A percentile compares a stretch with the other conserved stretches of the same genome.
These are phyloP conservation scores for Ophiostoma piceae DNA, from an alignment of 2,329 filamentous ascomycete genomes.

Conservation along the genomic window DNA sequence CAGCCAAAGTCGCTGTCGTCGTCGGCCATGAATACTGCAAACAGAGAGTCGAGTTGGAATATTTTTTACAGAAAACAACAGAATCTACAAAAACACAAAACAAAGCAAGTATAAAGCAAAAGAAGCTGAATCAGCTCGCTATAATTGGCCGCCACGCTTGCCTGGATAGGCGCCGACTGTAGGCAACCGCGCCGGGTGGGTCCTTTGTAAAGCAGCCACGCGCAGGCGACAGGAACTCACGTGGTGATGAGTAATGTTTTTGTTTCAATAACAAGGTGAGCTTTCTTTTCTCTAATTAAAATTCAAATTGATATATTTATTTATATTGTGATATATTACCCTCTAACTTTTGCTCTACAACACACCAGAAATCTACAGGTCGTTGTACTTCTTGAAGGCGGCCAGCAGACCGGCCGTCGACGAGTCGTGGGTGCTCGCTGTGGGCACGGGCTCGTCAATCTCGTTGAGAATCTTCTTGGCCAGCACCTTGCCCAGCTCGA, in stretches of 20 bases:
- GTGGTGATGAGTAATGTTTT: constrained; percentile 10
- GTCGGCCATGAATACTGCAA: constrained; percentile 23
- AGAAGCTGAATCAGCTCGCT: not conserved
- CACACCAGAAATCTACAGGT: constrained; percentile 37
- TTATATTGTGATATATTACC: not conserved
- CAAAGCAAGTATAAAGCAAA: not conserved
- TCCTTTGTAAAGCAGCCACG: not conserved
- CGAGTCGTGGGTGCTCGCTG: constrained; percentile 71
- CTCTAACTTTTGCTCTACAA: not conserved
- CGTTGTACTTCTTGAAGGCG: constrained; percentile 75
- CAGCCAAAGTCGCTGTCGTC: constrained; percentile 43
- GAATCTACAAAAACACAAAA: not conserved
- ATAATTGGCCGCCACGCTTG: constrained; percentile 1
- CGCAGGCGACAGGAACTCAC: constrained; percentile 21
- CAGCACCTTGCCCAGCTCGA: constrained; percentile 92
- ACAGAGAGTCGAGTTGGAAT: not conserved
- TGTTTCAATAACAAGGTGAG: too few species aligned
- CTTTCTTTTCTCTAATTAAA: not conserved
- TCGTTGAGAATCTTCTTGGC: constrained; percentile 88
- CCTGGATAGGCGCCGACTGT: not conserved
- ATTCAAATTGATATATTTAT: not conserved
- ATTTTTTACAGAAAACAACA: too few species aligned
- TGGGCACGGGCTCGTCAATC: constrained; percentile 57
- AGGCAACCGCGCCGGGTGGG: constrained; percentile 12
- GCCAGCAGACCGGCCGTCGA: constrained; percentile 86